Base-by-base conservation (phyloP, 805 yeast species). In the Sugiyamaella smithiae region DNA sequence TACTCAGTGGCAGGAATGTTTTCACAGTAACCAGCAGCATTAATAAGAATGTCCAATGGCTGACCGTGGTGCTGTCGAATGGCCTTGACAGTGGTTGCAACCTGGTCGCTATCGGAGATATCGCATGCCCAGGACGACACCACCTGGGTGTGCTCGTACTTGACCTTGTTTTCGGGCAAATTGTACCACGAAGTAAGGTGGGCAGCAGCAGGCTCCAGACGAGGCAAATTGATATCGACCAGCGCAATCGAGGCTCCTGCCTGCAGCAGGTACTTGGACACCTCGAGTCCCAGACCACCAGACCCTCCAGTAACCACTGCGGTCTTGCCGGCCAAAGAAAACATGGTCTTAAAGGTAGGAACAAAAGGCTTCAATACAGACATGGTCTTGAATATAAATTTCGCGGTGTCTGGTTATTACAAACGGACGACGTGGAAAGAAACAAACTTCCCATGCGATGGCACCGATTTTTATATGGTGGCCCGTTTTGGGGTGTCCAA, bases 1-100 rank as follows among this genome's bases (percentile, higher is more conserved):
- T 85, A 85, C 46, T 83, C 85, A 59, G 82, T 79, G 23, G 91
- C 91, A 1, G 88, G 79, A 69, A 74, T 78, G 73, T 85, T 85
- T 67, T 85, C 89, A 63, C 89, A 83, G 71, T 82, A 85, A 11
- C 95, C 93, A n/a, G 95, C 93, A 45, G 88, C 76, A 72, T 85
- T 84, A 52, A 85, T 76, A 57, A 85, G 73, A 55, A 84, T 70
- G 57, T 81, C 80, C 32, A 88, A 81, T 38, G 82, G 72, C 51
- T 75, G 71, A 24, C 77, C 80, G 64, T 83, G 85, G 62, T 76
- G 81, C 44, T 69, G 73, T 58, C 77, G 76, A 56, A 82, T 76
- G 29, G 75, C 72, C 19, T 65, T 57, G 61, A 84, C 81, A 4
- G 78, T 71, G 25, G 68, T 67, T 44, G 80, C 82, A 48, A 85